These are phyloP conservation scores for Boletus eberwhitei DNA, from an alignment of 768 basidiomycete species.

Conservation along the genomic window DNA sequence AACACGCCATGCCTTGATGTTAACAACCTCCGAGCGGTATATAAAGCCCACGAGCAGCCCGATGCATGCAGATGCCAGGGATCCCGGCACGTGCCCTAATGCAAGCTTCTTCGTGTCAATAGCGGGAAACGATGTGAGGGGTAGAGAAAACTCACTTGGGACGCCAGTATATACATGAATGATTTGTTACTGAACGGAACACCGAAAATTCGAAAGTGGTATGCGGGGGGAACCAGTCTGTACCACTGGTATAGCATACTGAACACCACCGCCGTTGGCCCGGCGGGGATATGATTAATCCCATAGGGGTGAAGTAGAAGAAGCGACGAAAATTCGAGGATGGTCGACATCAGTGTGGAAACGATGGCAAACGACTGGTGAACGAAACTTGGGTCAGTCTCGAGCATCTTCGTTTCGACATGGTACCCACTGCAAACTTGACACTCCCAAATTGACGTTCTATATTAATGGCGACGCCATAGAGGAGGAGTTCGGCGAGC, in stretches of 20 bases:
- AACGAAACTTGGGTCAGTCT: conserved; percentile 5
- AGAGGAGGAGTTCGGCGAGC: conserved; percentile 69
- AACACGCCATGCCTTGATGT: conserved; percentile 76
- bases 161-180: conserved; percentile 65
- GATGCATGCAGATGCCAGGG: conserved; percentile 54
- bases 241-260: conserved; percentile 81
- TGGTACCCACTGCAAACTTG: conserved; percentile 73
- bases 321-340: conserved; percentile 63
- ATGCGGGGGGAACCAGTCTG: conserved; percentile 71
- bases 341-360: conserved; percentile 60
- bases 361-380: conserved; percentile 74
- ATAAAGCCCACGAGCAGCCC: conserved; percentile 72
- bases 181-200: conserved; percentile 74
- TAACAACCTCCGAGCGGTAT: conserved; percentile 80
- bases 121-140: background rate
- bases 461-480: conserved; percentile 63
- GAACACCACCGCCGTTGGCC: conserved; percentile 74
- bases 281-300: conserved; percentile 71
- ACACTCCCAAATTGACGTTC: conserved; percentile 85
- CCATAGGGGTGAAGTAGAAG: conserved; percentile 64
- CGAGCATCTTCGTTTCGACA: background rate
- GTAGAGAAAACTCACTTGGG: conserved; percentile 50
- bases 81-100: conserved; percentile 63
- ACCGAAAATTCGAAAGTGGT: conserved; percentile 74
- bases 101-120: conserved; percentile 50